phyloP scores from a whole-genome alignment of 139 green algal species.

The Tetraselmis chui region DNA sequence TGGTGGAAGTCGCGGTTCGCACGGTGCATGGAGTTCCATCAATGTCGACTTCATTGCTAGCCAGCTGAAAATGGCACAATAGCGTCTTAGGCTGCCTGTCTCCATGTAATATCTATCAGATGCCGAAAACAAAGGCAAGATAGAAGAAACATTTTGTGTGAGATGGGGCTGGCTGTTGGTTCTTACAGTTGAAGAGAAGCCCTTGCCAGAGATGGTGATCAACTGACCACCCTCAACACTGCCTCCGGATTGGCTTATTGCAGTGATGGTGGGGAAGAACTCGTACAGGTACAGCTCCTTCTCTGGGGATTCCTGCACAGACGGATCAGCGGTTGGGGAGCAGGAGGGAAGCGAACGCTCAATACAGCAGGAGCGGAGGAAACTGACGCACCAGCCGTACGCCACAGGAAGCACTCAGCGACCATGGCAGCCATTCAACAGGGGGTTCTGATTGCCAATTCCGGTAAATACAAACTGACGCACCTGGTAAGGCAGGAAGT shows the following conservation, averaged over 20 bases:
- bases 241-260: background rate
- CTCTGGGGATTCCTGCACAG: background rate
- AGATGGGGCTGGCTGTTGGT: too few species aligned
- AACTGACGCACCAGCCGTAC: too few species aligned
- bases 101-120: too few species aligned
- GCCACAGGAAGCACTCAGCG: too few species aligned
- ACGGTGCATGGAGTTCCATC: background rate
- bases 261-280: background rate
- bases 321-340: too few species aligned
- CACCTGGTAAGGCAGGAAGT: background rate
- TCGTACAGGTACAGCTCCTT: background rate
- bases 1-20: background rate
- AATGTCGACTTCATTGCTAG: background rate
- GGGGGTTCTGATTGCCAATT: background rate
- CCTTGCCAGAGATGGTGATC: background rate
- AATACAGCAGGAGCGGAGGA: background rate
- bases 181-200: background rate
- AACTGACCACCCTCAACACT: background rate
- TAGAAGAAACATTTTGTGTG: too few species aligned
- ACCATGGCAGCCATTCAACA: too few species aligned
- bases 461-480: background rate
- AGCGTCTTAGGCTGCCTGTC: too few species aligned
- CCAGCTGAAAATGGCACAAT: too few species aligned
- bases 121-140: too few species aligned
- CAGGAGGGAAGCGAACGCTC: background rate